These are phyloP conservation scores for Rusavskia elegans DNA, from an alignment of 495 filamentous ascomycete genomes.

Conservation along the genomic window DNA sequence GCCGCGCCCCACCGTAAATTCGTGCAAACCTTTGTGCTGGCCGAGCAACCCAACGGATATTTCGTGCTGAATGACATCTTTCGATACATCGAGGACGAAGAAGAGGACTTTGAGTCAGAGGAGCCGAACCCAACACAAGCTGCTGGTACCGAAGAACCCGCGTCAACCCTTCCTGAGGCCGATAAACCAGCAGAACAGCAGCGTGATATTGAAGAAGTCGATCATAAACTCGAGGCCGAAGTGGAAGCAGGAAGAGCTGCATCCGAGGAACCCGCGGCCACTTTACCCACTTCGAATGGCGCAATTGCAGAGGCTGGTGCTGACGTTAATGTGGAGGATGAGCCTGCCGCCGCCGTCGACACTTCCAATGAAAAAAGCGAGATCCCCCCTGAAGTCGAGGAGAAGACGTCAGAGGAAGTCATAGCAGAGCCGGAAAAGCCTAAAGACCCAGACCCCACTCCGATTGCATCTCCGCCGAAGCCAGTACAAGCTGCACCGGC, in stretches of 20 bases:
- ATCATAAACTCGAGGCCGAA: conserved; percentile 39
- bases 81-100: conserved; percentile 69
- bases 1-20: conserved; percentile 82
- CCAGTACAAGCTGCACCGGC: conserved; percentile 37
- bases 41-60: conserved; percentile 90
- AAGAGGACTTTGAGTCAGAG: conserved; percentile 47
- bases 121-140: conserved; percentile 21
- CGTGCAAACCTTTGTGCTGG: conserved; percentile 94
- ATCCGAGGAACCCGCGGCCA: conserved; percentile 28
- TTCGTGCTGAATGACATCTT: conserved; percentile 98
- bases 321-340: conserved; percentile 8
- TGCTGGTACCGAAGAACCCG: conserved; percentile 16
- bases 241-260: conserved; percentile 22
- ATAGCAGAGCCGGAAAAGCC: conserved; percentile 34
- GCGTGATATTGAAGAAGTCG: conserved; percentile 32
- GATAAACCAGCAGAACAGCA: conserved; percentile 21
- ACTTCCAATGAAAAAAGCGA: neutral
- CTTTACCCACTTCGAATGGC: conserved; percentile 17
- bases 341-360: conserved; percentile 11
- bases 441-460: conserved; percentile 32
- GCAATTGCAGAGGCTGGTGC: neutral
- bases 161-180: conserved; percentile 17
- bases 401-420: conserved; percentile 27
- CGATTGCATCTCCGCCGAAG: conserved; percentile 31
- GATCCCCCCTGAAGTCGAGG: neutral